Evolutionary conservation across 495 filamentous ascomycete species (phyloP), one percentile per base, ranked within the genome.

Genomic region (Talaromyces adpressus): DNA sequence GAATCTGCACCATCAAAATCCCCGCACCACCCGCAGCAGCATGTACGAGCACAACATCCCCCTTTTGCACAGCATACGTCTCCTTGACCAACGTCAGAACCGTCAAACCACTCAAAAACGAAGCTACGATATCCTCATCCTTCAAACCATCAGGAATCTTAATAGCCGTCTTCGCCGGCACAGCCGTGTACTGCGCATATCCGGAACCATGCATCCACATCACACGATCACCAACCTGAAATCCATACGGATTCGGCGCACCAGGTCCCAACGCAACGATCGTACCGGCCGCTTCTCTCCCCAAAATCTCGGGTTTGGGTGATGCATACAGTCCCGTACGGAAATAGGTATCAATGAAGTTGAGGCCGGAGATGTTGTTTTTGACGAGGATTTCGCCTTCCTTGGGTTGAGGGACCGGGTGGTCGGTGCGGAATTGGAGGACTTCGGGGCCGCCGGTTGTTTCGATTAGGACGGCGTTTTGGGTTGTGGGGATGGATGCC

Each of bases 21-120:
- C 93, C 94, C 0, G 92, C 90, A 4, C 94, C 94, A 49, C 94
- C 94, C 8, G 93, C 92, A 0, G 94, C 94, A 0, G 94, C 93
- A 66, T 96, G 91, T 34, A 98, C 83, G 1, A 98, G 84, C 7
- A 94, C 82, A 87, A 88, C 95, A 63, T 96, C 91, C 1, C 88
- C 91, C 71, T 80, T 82, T 68, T 90, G 77, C 29, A 97, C 89
- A 1, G 77, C 70, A 64, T 92, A 84, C 12, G 88, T 83, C 72
- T 97, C 94, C 68, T 89, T 87, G 11, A 89, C 85, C 45, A 97
- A 77, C 0, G 92, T 87, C 29, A 96, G 76, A 1, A 94, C 93
- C 0, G 94, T 98, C 57, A 98, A 72, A 4, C 91, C 94, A 68
- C 96, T 94, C 49, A 97, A 73, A 8, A 94, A 71, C 1, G 84